Conservation (phyloP, 352 stramenopile species). For the Phytopythium mirpurense region DNA sequence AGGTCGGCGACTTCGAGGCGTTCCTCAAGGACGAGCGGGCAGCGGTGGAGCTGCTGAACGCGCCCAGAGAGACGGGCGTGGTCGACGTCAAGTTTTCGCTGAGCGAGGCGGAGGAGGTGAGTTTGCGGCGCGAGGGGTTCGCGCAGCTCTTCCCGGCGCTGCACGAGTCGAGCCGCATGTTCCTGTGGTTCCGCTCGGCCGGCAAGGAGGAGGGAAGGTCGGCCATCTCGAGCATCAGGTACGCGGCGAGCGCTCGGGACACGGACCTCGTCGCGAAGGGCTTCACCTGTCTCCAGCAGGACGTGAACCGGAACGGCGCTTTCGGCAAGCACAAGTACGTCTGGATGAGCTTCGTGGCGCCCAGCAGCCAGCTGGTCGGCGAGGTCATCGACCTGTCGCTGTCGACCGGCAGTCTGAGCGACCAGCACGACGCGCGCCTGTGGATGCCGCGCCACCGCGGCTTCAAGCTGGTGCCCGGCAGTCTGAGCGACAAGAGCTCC, state of each 20-base stretch:
- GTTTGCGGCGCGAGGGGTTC: slow-evolving; percentile 52
- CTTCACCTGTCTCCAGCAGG: slow-evolving; percentile 71
- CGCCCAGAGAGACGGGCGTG: slow-evolving; percentile 39
- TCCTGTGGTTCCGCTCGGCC: slow-evolving; percentile 59
- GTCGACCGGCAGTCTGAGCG: slow-evolving; percentile 55
- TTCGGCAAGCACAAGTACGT: slow-evolving; percentile 80
- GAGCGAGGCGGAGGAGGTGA: slow-evolving; percentile 55
- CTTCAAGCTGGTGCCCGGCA: slow-evolving; percentile 66
- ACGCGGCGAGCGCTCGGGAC: slow-evolving; percentile 51
- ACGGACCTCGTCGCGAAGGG: slow-evolving; percentile 70
- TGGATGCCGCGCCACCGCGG: slow-evolving; percentile 67
- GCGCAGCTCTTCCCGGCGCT: slow-evolving; percentile 47
- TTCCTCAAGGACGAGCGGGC: slow-evolving; percentile 66
- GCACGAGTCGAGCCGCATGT: slow-evolving; percentile 37
- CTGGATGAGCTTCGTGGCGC: slow-evolving; percentile 53
- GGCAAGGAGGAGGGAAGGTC: slow-evolving; percentile 55
- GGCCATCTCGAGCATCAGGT: slow-evolving; percentile 63
- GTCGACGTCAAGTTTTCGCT: slow-evolving; percentile 61
- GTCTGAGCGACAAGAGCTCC: slow-evolving; percentile 59
- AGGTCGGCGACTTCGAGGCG: slow-evolving; percentile 62
- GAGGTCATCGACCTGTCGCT: slow-evolving; percentile 67
- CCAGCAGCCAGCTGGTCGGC: slow-evolving; percentile 39
- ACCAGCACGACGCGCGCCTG: slow-evolving; percentile 54
- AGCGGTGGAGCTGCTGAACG: slow-evolving; percentile 43
- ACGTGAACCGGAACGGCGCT: slow-evolving; percentile 49